Conservation (phyloP, 225 moss, liverwort and hornwort species). For the Anthoceros angustus region DNA sequence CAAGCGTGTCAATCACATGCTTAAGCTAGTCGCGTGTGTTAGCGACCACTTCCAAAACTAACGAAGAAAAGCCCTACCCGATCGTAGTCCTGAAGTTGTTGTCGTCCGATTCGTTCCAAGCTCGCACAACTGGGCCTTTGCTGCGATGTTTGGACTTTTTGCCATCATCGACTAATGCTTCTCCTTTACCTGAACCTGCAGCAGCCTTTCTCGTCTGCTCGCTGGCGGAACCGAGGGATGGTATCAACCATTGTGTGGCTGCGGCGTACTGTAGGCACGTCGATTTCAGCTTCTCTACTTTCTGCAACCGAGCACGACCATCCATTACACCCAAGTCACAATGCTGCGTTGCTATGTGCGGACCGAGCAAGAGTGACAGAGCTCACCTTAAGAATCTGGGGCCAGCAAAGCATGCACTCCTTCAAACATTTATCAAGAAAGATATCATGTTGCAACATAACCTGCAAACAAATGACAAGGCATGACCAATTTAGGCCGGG, state of each 20-base stretch:
- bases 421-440: slow-evolving; percentile 87
- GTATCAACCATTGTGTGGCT: slow-evolving; percentile 92
- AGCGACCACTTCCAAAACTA: not conserved
- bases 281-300: slow-evolving; percentile 76
- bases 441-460: slow-evolving; percentile 85
- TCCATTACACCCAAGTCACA: not conserved
- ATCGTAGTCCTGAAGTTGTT: slow-evolving; percentile 66
- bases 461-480: slow-evolving; percentile 22
- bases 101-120: slow-evolving; percentile 81
- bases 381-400: slow-evolving; percentile 70
- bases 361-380: slow-evolving; percentile 7
- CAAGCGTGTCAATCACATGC: not conserved
- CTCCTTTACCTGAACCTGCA: not conserved
- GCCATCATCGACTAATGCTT: not conserved
- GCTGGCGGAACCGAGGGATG: slow-evolving; percentile 45
- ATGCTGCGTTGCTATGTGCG: not conserved
- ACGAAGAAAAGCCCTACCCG: slow-evolving; percentile 28
- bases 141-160: slow-evolving; percentile 45
- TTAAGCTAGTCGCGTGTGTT: not conserved
- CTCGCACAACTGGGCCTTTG: slow-evolving; percentile 29
- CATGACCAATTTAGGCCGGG: slow-evolving; percentile 2
- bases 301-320: slow-evolving; percentile 25
- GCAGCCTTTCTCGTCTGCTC: slow-evolving; percentile 23
- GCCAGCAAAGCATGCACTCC: slow-evolving; percentile 89
- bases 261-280: slow-evolving; percentile 89